phyloP scores from a whole-genome alignment of 176 grass and related monocot species.

The Aechmea fasciata region DNA sequence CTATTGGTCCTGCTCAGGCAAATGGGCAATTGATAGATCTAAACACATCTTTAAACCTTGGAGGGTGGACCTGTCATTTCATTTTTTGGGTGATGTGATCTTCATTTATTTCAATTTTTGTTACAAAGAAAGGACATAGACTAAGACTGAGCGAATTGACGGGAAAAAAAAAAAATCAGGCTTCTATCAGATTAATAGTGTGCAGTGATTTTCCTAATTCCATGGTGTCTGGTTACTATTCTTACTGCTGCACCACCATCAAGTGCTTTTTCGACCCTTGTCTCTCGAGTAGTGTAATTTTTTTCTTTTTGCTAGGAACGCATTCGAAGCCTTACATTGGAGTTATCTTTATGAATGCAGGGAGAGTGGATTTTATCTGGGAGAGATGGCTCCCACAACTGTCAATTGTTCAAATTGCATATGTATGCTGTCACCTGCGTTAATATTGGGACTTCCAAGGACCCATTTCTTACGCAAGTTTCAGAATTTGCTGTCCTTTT shows the following conservation, averaged over 20 bases:
- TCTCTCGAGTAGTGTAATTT: not conserved
- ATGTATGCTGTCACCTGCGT: slow-evolving; percentile 88
- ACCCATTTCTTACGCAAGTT: slow-evolving; percentile 76
- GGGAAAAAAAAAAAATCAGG: too few species aligned
- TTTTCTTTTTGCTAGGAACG: not conserved
- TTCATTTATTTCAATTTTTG: too few species aligned
- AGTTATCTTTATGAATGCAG: slow-evolving; percentile 35
- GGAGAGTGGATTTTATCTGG: slow-evolving; percentile 98
- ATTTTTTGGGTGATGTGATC: too few species aligned
- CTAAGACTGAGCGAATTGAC: too few species aligned
- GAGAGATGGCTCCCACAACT: slow-evolving; percentile 39
- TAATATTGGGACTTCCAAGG: slow-evolving; percentile 66
- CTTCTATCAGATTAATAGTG: too few species aligned
- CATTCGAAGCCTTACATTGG: not conserved
- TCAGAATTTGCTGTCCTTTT: slow-evolving; percentile 85
- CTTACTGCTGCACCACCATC: too few species aligned
- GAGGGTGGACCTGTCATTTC: too few species aligned
- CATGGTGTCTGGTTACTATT: too few species aligned
- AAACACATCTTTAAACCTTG: too few species aligned
- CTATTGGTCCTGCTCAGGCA: not conserved
- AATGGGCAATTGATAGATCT: not conserved
- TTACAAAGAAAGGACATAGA: too few species aligned
- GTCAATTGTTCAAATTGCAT: slow-evolving; percentile 54
- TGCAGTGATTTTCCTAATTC: too few species aligned
- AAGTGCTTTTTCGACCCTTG: not conserved